Percentiles rank a stretch among this genome's conserved stretches.
Conservation (phyloP, 371 early-diverging fungal genomes). For the Smittium mucronatum region DNA sequence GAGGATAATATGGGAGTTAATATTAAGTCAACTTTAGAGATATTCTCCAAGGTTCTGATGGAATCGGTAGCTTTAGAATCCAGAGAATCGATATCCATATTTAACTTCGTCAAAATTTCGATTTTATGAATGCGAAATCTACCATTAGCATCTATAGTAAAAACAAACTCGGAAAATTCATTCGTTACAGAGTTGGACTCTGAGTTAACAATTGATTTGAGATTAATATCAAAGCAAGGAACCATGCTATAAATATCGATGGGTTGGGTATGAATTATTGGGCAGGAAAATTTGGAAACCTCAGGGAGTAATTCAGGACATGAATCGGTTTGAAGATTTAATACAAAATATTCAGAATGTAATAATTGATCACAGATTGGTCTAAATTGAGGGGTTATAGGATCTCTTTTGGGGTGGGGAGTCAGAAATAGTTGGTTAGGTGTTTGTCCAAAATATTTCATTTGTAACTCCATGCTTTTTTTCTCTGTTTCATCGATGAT, state of each 20-base stretch:
- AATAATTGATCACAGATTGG: background rate
- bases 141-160: background rate
- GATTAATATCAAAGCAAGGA: too few relatives aligned
- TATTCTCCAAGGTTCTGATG: too few relatives aligned
- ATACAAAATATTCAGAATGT: background rate
- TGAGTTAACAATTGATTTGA: too few relatives aligned
- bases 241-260: too few relatives aligned
- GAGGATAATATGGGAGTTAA: too few relatives aligned
- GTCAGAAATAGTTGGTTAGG: conserved; percentile 69
- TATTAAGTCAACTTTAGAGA: too few relatives aligned
- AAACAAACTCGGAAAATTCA: background rate
- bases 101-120: background rate
- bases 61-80: too few relatives aligned
- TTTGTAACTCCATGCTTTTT: conserved; percentile 80
- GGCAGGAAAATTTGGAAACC: too few relatives aligned
- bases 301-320: too few relatives aligned
- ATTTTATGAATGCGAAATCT: background rate
- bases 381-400: background rate
- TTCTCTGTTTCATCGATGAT: conserved; percentile 79
- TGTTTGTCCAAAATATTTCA: conserved; percentile 93
- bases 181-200: too few relatives aligned
- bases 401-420: conserved; percentile 45
- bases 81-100: background rate
- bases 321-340: too few relatives aligned
- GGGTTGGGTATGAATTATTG: too few relatives aligned